Evolutionary conservation across 768 basidiomycete species (phyloP).

Genomic region (Punctularia strigosozonata): DNA sequence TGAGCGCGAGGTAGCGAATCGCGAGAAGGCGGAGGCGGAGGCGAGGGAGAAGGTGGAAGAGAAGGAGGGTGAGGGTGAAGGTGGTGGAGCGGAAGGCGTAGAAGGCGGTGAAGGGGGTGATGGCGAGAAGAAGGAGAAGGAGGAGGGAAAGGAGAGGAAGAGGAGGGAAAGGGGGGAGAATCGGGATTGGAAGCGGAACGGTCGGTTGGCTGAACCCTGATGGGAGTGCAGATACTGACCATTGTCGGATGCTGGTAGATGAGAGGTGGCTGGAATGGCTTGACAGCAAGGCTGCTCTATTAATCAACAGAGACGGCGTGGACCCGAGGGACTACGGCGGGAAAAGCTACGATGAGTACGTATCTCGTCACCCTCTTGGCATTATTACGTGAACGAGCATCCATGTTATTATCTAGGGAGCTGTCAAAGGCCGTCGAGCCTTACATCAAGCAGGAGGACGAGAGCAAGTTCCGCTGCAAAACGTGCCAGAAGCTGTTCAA

Average conservation of each 20-base stretch:
- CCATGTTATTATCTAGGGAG: constrained; percentile 41
- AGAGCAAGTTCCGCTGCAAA: constrained; percentile 95
- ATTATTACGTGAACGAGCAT: constrained; percentile 5
- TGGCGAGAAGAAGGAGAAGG: constrained; percentile 17
- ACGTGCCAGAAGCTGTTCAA: constrained; percentile 97
- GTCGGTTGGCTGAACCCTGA: constrained; percentile 26
- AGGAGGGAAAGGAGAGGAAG: constrained; percentile 23
- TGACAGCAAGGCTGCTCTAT: constrained; percentile 73
- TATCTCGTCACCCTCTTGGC: constrained; percentile 11
- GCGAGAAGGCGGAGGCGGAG: constrained; percentile 22
- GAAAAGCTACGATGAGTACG: constrained; percentile 82
- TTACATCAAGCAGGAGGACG: constrained; percentile 88
- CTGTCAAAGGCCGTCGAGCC: constrained; percentile 68
- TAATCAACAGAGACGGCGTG: constrained; percentile 67
- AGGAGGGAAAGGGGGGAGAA: constrained; percentile 24
- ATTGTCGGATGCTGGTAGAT: constrained; percentile 31
- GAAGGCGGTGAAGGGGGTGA: constrained; percentile 4
- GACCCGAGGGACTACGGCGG: constrained; percentile 87
- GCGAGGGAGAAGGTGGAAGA: constrained; percentile 39
- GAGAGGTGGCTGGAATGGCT: constrained; percentile 86
- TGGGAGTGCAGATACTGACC: constrained; percentile 8
- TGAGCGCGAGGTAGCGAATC: constrained; percentile 48
- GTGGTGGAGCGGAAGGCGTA: constrained; percentile 18
- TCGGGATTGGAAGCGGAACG: constrained; percentile 53
- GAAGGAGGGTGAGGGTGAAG: constrained; percentile 30